Evolutionary conservation across 1,139 yeast genomes (phyloP).

Genomic region (Pneumocystis carinii): DNA sequence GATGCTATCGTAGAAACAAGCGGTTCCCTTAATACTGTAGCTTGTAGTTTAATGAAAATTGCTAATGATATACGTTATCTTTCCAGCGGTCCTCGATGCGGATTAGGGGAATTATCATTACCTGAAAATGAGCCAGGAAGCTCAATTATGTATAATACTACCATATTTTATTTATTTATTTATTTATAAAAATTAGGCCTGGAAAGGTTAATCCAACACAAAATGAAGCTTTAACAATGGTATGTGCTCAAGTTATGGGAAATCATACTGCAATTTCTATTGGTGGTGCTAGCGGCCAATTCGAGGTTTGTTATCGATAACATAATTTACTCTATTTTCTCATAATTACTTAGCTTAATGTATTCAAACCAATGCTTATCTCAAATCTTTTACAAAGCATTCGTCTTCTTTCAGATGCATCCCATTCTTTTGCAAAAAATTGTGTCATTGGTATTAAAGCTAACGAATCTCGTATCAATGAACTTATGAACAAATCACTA

Average conservation of each 20-base stretch:
- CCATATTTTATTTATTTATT: background rate
- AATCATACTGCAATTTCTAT: slow-evolving; percentile 89
- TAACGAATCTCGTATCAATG: slow-evolving; percentile 70
- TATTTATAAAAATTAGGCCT: slow-evolving; percentile 68
- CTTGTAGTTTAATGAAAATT: slow-evolving; percentile 82
- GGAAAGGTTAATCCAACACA: slow-evolving; percentile 99
- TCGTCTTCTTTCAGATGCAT: slow-evolving; percentile 79
- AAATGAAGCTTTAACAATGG: slow-evolving; percentile 97
- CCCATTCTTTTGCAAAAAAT: slow-evolving; percentile 74
- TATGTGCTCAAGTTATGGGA: slow-evolving; percentile 93
- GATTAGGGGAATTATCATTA: slow-evolving; percentile 85
- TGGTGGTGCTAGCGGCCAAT: slow-evolving; percentile 97
- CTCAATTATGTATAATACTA: slow-evolving; percentile 4
- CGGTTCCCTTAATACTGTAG: slow-evolving; percentile 92
- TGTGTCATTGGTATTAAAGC: slow-evolving; percentile 93
- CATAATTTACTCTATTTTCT: background rate
- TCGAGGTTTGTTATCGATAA: slow-evolving; percentile 36
- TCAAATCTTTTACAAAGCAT: slow-evolving; percentile 76
- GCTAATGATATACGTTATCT: slow-evolving; percentile 96
- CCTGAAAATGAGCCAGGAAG: slow-evolving; percentile 99
- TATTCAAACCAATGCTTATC: slow-evolving; percentile 92
- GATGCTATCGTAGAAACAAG: slow-evolving; percentile 96
- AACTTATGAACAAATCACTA: slow-evolving; percentile 79
- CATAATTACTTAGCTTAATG: slow-evolving; percentile 37
- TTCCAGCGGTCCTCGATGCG: slow-evolving; percentile 98